Base-by-base conservation (phyloP, 176 grass and related monocot genomes). In the Tillandsia fasciculata region DNA sequence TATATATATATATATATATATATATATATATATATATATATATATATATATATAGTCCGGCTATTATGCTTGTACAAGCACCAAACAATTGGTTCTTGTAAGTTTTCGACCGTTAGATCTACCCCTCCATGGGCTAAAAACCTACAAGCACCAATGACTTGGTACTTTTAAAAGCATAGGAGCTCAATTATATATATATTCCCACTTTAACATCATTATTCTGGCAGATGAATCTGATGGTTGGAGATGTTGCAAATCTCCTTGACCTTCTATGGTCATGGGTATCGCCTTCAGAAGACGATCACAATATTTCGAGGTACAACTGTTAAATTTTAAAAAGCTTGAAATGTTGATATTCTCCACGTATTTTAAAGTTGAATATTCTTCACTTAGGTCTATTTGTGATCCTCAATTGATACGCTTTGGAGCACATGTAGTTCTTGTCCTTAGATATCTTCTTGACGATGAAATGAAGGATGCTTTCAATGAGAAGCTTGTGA, bases 211-310 rank as follows among this genome's bases (percentile, higher is more conserved):
- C 3, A 72, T 75, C 71, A 15, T 67, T 70, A 68, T 63, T 51
- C 49, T 78, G 71, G 79, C 68, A 97, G 93, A 92, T 97, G 86
- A 88, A 78, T 85, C 77, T 97, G 71, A 97, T 97, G 83, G 77
- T 88, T 67, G 88, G 89, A 69, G 76, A 92, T 67, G 77, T 97
- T 74, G 67, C 81, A 63, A 77, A 85, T 84, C 88, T 97, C 58
- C 74, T 97, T 71, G 93, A 97, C 24, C 82, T 97, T 83, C 74
- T 97, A 15, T 97, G 93, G 89, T 92, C 84, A 66, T 97, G 89
- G 93, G 49, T 92, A 29, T 92, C 93, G 47, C 84, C 86, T 10
- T 76, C 82, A 64, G 86, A 90, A 87, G 87, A 84, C 53, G 65
- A 91, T 70, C 84, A 86, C 53, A 80, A 79, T 52, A 84, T 84